Percentiles rank a stretch among this genome's conserved stretches.
phyloP scores from a whole-genome alignment of 1,284 basidiomycete genomes.

The Cutaneotrichosporon sp. region DNA sequence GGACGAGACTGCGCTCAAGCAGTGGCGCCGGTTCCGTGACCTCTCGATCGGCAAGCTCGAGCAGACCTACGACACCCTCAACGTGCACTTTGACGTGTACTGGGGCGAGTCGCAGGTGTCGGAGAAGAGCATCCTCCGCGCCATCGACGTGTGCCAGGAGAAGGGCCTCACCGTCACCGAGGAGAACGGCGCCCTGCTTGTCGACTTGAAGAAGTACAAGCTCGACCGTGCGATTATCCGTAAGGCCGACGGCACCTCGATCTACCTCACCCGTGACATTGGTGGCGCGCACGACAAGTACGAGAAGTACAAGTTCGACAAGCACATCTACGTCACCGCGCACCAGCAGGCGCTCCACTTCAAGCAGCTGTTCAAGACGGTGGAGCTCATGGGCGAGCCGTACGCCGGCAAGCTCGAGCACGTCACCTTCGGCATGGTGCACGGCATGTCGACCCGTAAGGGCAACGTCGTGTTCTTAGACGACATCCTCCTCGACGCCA shows the following conservation, averaged over 20 bases:
- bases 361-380: conserved; percentile 91
- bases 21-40: conserved; percentile 93
- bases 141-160: conserved; percentile 58
- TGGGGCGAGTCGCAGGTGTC: conserved; percentile 90
- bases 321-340: conserved; percentile 96
- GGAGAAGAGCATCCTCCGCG: conserved; percentile 73
- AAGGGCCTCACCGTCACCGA: conserved; percentile 63
- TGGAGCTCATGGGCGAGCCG: conserved; percentile 84
- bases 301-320: conserved; percentile 92
- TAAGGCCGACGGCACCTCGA: conserved; percentile 94
- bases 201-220: conserved; percentile 85
- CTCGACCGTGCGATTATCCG: conserved; percentile 86
- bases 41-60: conserved; percentile 89
- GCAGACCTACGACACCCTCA: conserved; percentile 85
- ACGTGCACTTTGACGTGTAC: conserved; percentile 92
- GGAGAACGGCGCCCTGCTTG: conserved; percentile 71
- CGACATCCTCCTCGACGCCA: conserved; percentile 90
- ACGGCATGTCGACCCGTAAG: conserved; percentile 96
- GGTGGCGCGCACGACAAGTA: conserved; percentile 91
- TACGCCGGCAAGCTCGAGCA: conserved; percentile 84
- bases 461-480: conserved; percentile 97
- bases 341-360: conserved; percentile 95
- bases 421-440: conserved; percentile 86
- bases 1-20: conserved; percentile 75
- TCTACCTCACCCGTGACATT: conserved; percentile 98